A percentile compares a stretch with the other conserved stretches of the same genome.
These are phyloP conservation scores for Nakataea oryzae DNA, from an alignment of 2,329 filamentous ascomycete genomes.

Conservation along the genomic window DNA sequence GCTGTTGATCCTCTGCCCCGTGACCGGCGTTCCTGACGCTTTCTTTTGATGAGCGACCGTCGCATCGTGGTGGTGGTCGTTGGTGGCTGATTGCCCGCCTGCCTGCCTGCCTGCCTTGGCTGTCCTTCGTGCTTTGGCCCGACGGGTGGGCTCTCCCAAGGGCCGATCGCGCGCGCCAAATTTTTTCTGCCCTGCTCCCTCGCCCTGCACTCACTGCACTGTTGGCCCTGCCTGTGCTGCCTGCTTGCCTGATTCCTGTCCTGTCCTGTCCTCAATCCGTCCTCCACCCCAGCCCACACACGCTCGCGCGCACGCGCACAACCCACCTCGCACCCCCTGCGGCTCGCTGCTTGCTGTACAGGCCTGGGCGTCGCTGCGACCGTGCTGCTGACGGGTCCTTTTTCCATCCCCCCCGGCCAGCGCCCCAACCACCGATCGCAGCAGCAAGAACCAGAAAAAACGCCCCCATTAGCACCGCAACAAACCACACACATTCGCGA, in stretches of 20 bases:
- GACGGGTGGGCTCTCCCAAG: neutral
- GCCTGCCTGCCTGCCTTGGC: neutral
- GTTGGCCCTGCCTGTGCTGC: neutral
- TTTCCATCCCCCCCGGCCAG: neutral
- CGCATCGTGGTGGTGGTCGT: conserved; percentile 11
- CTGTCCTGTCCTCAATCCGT: neutral
- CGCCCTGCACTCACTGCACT: neutral
- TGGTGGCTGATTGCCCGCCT: conserved; percentile 7
- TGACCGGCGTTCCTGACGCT: conserved; percentile 15
- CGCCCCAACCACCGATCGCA: conserved; percentile 6
- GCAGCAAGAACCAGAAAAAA: conserved; percentile 6
- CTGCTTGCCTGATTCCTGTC: no score
- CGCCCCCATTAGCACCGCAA: conserved; percentile 13
- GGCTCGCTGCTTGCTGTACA: neutral
- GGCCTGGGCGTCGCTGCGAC: neutral
- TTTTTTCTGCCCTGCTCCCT: conserved; percentile 13
- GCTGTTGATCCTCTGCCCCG: conserved; percentile 14
- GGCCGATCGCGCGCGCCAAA: conserved; percentile 10
- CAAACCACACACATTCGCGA: conserved; percentile 20
- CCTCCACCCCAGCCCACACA: neutral
- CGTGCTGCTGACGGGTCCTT: conserved; percentile 3
- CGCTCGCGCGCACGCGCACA: neutral
- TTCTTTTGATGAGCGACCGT: conserved; percentile 11
- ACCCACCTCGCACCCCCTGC: neutral
- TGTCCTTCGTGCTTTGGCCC: neutral